Evolutionary conservation across 352 stramenopile genomes (phyloP), one percentile per base, ranked within the genome.

Genomic region (Pythium pyrilobum): DNA sequence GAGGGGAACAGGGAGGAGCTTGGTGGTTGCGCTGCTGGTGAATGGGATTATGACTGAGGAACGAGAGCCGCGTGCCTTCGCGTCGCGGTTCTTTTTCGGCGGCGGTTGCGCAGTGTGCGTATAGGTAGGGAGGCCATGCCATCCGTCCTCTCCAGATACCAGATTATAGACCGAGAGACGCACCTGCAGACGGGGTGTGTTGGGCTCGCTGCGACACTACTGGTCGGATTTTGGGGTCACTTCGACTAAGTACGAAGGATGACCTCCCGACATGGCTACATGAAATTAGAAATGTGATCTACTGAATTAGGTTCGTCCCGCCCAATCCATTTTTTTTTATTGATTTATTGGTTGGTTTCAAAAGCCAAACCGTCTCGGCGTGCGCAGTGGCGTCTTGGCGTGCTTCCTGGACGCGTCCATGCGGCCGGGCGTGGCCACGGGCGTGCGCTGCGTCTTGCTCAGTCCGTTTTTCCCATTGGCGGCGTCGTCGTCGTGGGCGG

Each of bases 291-390:
- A 47, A 5, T n/a, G 13, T 24, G 24, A 24, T 16, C 33, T 39
- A 16, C 37, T 43, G 27, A 33, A 21, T 33, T 33, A 31, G 9
- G 38, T 11, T 12, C n/a, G 7, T 23, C 7, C n/a, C n/a, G 11
- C 39, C 18, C 12, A 18, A 13, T 37, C 16, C 16, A 45, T 29
- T 29, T 29, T 29, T 18, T 12, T 28, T 18, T 21, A 45, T 31
- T 23, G 20, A 32, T 36, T 24, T 16, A 23, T 24, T 47, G 8
- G 27, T 20, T 27, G n/a, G n/a, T 16, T 49, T 53, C 38, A 89
- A 59, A 89, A 86, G 3, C 82, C 82, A 71, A 87, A 91, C 21
- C 83, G 72, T 27, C 77, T 65, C 0, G 81, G 79, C n/a, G 74
- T 55, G 4, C 76, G 73, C 55, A 81, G 52, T 27, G 80, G 63